Evolutionary conservation across 1,139 yeast species (phyloP).

Genomic region (Scheffersomyces quercinus): DNA sequence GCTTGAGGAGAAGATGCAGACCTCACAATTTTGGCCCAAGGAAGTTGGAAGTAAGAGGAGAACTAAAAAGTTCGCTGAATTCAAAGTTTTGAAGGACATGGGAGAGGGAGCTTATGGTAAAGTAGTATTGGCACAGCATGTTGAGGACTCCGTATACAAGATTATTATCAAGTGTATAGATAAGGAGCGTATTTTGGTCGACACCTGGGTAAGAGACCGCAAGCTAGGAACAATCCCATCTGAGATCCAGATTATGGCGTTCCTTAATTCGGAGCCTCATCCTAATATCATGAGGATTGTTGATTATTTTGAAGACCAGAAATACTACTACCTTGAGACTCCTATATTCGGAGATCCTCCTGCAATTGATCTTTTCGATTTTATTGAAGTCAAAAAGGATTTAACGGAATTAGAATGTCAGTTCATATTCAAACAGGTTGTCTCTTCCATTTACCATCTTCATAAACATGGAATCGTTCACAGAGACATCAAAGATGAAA

Average conservation of each 20-base stretch:
- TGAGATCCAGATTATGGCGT: constrained; percentile 90
- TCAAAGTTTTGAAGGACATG: constrained; percentile 68
- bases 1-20: constrained; percentile 32
- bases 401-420: constrained; percentile 78
- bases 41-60: constrained; percentile 61
- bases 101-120: constrained; percentile 98
- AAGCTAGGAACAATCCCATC: constrained; percentile 90
- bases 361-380: constrained; percentile 88
- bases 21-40: constrained; percentile 52
- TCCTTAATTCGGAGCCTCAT: constrained; percentile 72
- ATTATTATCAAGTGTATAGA: constrained; percentile 87
- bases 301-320: constrained; percentile 90
- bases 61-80: constrained; percentile 70
- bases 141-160: constrained; percentile 58
- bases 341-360: constrained; percentile 88
- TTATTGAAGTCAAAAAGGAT: constrained; percentile 78
- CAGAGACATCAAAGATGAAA: constrained; percentile 94
- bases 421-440: constrained; percentile 76
- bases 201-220: constrained; percentile 95
- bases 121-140: constrained; percentile 77
- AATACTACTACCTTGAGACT: constrained; percentile 85
- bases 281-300: constrained; percentile 81
- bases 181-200: constrained; percentile 89
- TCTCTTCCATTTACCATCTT: constrained; percentile 73
- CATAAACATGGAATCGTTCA: constrained; percentile 89